Conservation (phyloP, 257 asterid genomes). For the Verbascum thapsus region DNA sequence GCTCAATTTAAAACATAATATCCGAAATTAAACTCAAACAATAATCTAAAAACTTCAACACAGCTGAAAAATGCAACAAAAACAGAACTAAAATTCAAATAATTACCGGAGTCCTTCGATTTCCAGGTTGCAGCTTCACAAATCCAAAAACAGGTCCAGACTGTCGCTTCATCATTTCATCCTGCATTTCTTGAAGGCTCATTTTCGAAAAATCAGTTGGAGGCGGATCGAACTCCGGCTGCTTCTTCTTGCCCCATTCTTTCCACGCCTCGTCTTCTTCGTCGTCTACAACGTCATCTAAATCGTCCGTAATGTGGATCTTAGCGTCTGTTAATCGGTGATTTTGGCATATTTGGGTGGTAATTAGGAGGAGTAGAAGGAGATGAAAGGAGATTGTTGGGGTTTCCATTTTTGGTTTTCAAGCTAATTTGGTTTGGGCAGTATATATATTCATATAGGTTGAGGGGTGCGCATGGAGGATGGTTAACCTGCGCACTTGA, state of each 20-base stretch:
- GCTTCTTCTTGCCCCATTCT: slow-evolving; percentile 77
- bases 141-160: slow-evolving; percentile 87
- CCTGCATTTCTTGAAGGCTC: slow-evolving; percentile 58
- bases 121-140: slow-evolving; percentile 81
- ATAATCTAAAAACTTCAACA: background rate
- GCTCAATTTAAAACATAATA: background rate
- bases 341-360: slow-evolving; percentile 34
- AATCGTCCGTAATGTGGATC: slow-evolving; percentile 80
- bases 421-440: background rate
- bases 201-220: slow-evolving; percentile 55
- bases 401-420: slow-evolving; percentile 32
- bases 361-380: slow-evolving; percentile 41
- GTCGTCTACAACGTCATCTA: slow-evolving; percentile 79
- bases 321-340: slow-evolving; percentile 42
- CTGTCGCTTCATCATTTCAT: slow-evolving; percentile 70
- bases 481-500: slow-evolving; percentile 30
- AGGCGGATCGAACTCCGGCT: slow-evolving; percentile 74
- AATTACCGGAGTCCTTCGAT: slow-evolving; percentile 63
- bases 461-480: slow-evolving; percentile 27
- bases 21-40: background rate
- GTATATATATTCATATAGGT: slow-evolving; percentile 20
- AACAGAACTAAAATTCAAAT: background rate
- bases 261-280: slow-evolving; percentile 88
- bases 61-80: background rate
- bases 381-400: slow-evolving; percentile 31